Conservation (phyloP, 345 rosid genomes). For the Zanthoxylum bungeanum region DNA sequence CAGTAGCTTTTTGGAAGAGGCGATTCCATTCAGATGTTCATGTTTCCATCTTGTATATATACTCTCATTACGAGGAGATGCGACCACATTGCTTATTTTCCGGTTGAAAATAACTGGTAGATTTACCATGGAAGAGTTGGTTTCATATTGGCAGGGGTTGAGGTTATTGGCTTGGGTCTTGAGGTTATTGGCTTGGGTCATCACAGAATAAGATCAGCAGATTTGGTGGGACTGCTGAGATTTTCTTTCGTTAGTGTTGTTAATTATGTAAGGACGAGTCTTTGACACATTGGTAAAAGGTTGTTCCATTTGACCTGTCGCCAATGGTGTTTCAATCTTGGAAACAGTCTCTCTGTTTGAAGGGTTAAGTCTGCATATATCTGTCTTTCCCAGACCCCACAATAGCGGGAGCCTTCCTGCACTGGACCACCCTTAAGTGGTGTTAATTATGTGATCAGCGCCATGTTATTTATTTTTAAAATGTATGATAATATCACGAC, state of each 20-base stretch:
- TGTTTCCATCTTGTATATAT: slow-evolving; percentile 8
- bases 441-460: no score
- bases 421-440: no score
- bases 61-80: slow-evolving; percentile 1
- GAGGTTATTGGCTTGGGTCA: not conserved
- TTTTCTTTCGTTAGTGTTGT: slow-evolving; percentile 1
- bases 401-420: no score
- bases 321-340: no score
- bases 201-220: slow-evolving; percentile 7
- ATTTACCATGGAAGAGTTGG: slow-evolving; percentile 1
- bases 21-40: not conserved
- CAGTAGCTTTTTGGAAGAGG: slow-evolving; percentile 4
- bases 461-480: no score
- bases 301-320: no score
- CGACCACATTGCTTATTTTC: not conserved
- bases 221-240: not conserved
- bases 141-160: not conserved
- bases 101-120: not conserved
- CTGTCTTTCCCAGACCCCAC: no score
- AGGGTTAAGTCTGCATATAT: no score
- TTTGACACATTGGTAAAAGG: no score
- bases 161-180: not conserved
- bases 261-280: no score
- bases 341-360: no score
- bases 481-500: no score